These are phyloP conservation scores for Neurospora tetrasperma DNA, from an alignment of 495 filamentous ascomycete genomes.

Conservation along the genomic window DNA sequence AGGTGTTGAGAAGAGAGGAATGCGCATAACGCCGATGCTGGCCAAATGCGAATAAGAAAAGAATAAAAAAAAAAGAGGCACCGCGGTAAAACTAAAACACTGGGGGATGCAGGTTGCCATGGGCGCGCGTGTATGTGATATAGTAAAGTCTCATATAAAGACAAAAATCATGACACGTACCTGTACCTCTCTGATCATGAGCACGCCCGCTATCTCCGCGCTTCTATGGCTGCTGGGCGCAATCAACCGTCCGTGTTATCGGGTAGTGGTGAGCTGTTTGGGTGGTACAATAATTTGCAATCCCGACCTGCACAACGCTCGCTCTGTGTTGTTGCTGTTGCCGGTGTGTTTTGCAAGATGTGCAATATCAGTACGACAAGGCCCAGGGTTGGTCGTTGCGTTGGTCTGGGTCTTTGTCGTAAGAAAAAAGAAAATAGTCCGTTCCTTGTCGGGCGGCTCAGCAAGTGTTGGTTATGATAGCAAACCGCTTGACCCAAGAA, in stretches of 20 bases:
- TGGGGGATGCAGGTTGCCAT: background rate
- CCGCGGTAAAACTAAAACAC: background rate
- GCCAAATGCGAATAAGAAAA: background rate
- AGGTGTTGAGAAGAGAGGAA: background rate
- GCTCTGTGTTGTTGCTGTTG: background rate
- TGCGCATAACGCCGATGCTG: background rate
- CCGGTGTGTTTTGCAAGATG: background rate
- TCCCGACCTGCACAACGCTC: background rate
- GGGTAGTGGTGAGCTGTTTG: background rate
- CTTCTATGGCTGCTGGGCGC: background rate
- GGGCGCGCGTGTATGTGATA: background rate
- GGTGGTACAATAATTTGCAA: background rate
- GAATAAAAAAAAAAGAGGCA: background rate
- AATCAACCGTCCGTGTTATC: background rate
- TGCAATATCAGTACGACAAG: background rate
- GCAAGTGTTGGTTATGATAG: slow-evolving; percentile 1
- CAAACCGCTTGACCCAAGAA: background rate
- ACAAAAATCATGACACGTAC: background rate
- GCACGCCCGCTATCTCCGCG: background rate
- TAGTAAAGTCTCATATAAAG: background rate
- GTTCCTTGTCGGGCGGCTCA: background rate
- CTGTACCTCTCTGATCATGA: background rate
- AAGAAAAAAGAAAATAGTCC: background rate
- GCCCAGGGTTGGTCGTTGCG: background rate
- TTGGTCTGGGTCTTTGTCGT: background rate